Evolutionary conservation across 257 asterid species (phyloP), one percentile per base, ranked within the genome.

Genomic region (Striga asiatica): DNA sequence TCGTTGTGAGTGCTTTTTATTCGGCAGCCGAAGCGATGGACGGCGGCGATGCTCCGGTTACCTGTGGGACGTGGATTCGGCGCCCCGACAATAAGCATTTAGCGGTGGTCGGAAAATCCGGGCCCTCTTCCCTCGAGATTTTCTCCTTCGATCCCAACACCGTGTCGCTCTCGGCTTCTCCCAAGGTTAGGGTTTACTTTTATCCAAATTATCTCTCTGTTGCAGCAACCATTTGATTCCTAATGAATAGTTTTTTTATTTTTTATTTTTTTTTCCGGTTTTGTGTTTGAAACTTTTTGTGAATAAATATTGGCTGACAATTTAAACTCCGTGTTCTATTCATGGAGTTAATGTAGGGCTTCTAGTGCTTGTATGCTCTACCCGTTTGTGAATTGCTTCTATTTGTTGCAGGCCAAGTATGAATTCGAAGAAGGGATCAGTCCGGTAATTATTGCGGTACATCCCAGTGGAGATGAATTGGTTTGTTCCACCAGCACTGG

Each of bases 11-110:
- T n/a, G n/a, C n/a, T n/a, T n/a, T n/a, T n/a, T n/a, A n/a, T n/a
- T n/a, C n/a, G n/a, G n/a, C n/a, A n/a, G n/a, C n/a, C n/a, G n/a
- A n/a, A n/a, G n/a, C n/a, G n/a, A 88, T 83, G 96, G 93, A 72
- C 66, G 84, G 78, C 17, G 73, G 66, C 31, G 86, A 82, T 72
- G 76, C 76, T 50, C 55, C 81, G 62, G 81, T 82, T 65, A 78
- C 81, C 28, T 79, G 85, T 61, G 79, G 94, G 32, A 62, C 83
- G 66, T 92, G 99, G 99, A 88, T 92, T 67, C 77, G 84, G 66
- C 83, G 99, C 73, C 97, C 97, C 65, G 99, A 88, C 34, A 88
- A 88, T 71, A 82, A 70, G 48, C 95, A 92, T 56, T 74, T 92
- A 63, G 93, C 75, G 54, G 84, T 72, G 38, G 74, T 92, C 48